phyloP scores from a whole-genome alignment of 257 asterid genomes.

The Fraxinus excelsior region DNA sequence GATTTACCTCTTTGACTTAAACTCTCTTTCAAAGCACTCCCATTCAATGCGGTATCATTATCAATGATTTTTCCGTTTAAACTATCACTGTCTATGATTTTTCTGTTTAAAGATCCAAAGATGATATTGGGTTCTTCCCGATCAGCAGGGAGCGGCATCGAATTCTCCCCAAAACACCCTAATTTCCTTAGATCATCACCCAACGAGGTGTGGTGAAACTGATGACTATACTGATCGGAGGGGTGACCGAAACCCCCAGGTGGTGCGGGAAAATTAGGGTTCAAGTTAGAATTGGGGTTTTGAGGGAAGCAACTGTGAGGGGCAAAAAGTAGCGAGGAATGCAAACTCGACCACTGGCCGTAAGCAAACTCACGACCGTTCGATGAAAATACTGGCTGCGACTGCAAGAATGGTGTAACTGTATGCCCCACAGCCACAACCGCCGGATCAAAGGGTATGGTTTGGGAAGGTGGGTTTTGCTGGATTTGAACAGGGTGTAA shows the following conservation, averaged over 20 bases:
- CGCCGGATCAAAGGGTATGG: conserved; percentile 73
- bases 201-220: conserved; percentile 24
- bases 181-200: conserved; percentile 33
- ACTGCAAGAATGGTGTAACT: conserved; percentile 31
- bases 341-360: conserved; percentile 34
- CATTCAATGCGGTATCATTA: conserved; percentile 21
- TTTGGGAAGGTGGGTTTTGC: conserved; percentile 35
- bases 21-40: conserved; percentile 24
- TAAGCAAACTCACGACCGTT: conserved; percentile 27
- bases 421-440: conserved; percentile 80
- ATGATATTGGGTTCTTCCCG: conserved; percentile 47
- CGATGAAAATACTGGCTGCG: conserved; percentile 24
- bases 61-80: conserved; percentile 15
- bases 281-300: conserved; percentile 55
- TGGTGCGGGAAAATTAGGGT: conserved; percentile 40
- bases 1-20: conserved; percentile 24
- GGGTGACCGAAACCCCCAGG: conserved; percentile 35
- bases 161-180: conserved; percentile 33
- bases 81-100: neutral
- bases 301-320: conserved; percentile 61
- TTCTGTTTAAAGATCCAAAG: conserved; percentile 54
- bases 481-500: conserved; percentile 19
- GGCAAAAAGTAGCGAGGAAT: conserved; percentile 50
- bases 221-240: conserved; percentile 38
- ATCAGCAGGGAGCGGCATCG: conserved; percentile 18